Evolutionary conservation across 768 basidiomycete species (phyloP), one percentile per base, ranked within the genome.

Genomic region (Guyanaporus albipodus): DNA sequence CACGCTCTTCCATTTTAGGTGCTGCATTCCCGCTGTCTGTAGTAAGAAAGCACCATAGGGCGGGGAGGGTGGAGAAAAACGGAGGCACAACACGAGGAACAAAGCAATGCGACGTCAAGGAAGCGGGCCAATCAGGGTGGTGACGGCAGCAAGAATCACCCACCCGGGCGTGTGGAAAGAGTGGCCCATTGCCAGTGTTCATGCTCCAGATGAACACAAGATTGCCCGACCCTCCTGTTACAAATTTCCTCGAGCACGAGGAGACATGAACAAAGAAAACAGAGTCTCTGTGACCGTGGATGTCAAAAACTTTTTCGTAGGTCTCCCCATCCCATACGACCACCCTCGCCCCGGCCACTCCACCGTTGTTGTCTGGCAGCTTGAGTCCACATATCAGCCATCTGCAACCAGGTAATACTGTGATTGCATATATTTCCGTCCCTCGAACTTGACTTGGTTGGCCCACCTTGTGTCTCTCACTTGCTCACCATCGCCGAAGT

Each of bases 361-460:
- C 35, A 4, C 3, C 31, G 23, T 18, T 32, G 31, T 2, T 11
- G 12, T 31, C 29, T 3, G 37, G 21, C 17, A 23, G 10, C 19
- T 35, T 28, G 27, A 49, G 48, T 7, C 48, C 48, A n/a, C 24
- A 46, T 7, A 27, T 44, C 4, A 46, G 14, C 44, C 48, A 17
- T 23, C 46, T 49, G 23, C 9, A 19, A 22, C 38, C 29, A 18
- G 22, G 44, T 11, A 37, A 46, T 7, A 46, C 17, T 3, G 44
- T 37, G 6, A 35, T 11, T 3, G 40, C 21, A 6, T 11, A 28
- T 4, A 47, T 42, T 8, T 34, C 14, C 4, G 14, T 19, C 14
- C 21, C 40, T n/a, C 15, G 29, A 0, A 12, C 5, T 17, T 7
- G 32, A 43, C 42, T 35, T n/a, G 26, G 11, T 3, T 23, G 7